Conservation (phyloP, 345 rosid genomes). For the Reutealis trisperma region DNA sequence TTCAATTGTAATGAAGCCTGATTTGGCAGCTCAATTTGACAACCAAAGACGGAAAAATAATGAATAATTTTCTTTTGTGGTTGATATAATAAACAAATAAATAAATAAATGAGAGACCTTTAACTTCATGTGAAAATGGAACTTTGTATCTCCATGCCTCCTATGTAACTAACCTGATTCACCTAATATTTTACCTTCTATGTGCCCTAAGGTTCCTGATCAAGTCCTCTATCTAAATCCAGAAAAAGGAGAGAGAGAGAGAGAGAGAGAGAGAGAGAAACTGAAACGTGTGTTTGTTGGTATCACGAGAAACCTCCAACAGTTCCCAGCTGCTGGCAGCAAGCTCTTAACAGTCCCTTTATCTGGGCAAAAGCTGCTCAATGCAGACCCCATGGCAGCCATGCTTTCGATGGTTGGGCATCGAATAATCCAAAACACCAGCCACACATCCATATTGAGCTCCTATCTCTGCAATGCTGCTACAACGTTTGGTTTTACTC, state of each 20-base stretch:
- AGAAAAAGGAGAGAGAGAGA: too few species aligned
- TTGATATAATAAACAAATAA: slow-evolving; percentile 32
- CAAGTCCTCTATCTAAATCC: slow-evolving; percentile 8
- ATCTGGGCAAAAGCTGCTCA: slow-evolving; percentile 8
- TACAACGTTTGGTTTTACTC: slow-evolving; percentile 26
- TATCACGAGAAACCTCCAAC: slow-evolving; percentile 3
- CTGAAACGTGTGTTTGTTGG: background rate
- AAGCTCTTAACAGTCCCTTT: slow-evolving; percentile 2
- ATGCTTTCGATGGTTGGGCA: slow-evolving; percentile 10
- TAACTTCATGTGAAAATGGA: slow-evolving; percentile 10
- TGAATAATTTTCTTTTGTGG: background rate
- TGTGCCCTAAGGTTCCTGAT: slow-evolving; percentile 17
- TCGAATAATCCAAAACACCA: slow-evolving; percentile 5
- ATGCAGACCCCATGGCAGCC: slow-evolving; percentile 9
- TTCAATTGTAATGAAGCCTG: background rate
- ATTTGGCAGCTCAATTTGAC: slow-evolving; percentile 1
- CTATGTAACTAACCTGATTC: slow-evolving; percentile 27
- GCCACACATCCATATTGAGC: slow-evolving; percentile 3
- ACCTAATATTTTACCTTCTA: slow-evolving; percentile 22
- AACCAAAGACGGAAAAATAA: slow-evolving; percentile 12
- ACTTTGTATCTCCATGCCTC: slow-evolving; percentile 10
- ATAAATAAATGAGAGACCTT: background rate
- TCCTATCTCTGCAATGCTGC: slow-evolving; percentile 38
- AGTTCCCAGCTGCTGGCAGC: slow-evolving; percentile 17
- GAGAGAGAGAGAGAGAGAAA: background rate